Evolutionary conservation across 352 stramenopile genomes (phyloP).

Genomic region (Peronospora belbahrii): DNA sequence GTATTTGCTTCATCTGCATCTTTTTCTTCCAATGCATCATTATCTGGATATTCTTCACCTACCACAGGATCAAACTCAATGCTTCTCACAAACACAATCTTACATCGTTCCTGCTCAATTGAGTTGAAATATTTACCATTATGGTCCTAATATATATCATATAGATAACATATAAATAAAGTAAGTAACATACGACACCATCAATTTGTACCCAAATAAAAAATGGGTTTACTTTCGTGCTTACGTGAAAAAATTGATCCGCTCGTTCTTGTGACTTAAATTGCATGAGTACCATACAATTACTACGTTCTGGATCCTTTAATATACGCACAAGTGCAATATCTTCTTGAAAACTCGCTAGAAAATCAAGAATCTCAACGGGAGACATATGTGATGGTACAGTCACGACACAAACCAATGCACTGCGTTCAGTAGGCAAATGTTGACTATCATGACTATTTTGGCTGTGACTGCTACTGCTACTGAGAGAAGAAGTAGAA

Average conservation of each 20-base stretch:
- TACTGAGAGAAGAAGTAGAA: constrained; percentile 1
- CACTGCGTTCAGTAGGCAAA: constrained; percentile 61
- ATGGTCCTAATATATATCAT: constrained; percentile 41
- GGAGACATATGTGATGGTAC: constrained; percentile 81
- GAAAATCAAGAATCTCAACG: constrained; percentile 80
- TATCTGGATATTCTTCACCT: constrained; percentile 12
- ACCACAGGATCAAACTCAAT: constrained; percentile 76
- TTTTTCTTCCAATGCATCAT: constrained; percentile 20
- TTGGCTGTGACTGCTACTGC: too few species aligned
- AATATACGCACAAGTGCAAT: constrained; percentile 75
- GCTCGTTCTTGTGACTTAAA: constrained; percentile 71
- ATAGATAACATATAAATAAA: constrained; percentile 2
- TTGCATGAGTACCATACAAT: constrained; percentile 83
- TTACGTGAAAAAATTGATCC: constrained; percentile 74
- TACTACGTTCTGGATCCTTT: constrained; percentile 71
- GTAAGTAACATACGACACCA: background rate
- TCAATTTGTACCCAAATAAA: too few species aligned
- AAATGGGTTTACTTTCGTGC: too few species aligned
- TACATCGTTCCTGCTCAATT: constrained; percentile 85
- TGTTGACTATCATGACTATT: too few species aligned
- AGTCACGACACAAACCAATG: constrained; percentile 74
- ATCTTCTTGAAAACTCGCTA: constrained; percentile 60
- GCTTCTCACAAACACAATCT: constrained; percentile 85
- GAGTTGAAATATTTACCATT: constrained; percentile 90
- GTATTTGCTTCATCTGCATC: constrained; percentile 7